A percentile compares a stretch with the other conserved stretches of the same genome.
Conservation (phyloP, 2,329 filamentous ascomycete species). For the Pleoardoris graminearum region DNA sequence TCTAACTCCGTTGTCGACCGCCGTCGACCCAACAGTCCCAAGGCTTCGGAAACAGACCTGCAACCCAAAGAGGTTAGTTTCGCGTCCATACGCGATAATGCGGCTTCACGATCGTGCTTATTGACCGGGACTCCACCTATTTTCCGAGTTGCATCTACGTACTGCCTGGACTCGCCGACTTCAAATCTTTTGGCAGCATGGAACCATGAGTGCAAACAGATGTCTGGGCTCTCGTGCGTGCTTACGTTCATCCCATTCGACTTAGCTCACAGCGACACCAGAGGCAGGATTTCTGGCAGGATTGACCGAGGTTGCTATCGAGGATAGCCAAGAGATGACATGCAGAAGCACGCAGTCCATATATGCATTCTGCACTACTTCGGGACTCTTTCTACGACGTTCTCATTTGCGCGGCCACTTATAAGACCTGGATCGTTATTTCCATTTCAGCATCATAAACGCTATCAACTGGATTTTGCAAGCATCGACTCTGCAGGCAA, state of each 20-base stretch:
- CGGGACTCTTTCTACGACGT: neutral
- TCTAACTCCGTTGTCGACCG: neutral
- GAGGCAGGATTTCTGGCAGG: too few relatives aligned
- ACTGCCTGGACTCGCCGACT: neutral
- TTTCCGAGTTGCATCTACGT: neutral
- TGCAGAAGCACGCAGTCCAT: neutral
- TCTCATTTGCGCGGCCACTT: neutral
- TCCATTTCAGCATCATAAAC: too few relatives aligned
- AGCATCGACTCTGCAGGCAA: too few relatives aligned
- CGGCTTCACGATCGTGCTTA: neutral
- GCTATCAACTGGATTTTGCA: too few relatives aligned
- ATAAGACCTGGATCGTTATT: neutral
- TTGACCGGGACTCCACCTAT: slow-evolving; percentile 5
- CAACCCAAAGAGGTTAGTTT: neutral
- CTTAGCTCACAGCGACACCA: too few relatives aligned
- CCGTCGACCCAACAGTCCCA: neutral
- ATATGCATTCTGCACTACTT: neutral
- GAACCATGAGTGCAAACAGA: neutral
- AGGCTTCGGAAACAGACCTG: neutral
- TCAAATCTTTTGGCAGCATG: neutral
- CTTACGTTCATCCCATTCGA: neutral
- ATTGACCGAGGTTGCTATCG: too few relatives aligned
- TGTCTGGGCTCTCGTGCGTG: neutral
- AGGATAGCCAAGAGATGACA: neutral
- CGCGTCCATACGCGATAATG: neutral